Evolutionary conservation across 495 filamentous ascomycete genomes (phyloP).

Genomic region (Penicillium soppii): DNA sequence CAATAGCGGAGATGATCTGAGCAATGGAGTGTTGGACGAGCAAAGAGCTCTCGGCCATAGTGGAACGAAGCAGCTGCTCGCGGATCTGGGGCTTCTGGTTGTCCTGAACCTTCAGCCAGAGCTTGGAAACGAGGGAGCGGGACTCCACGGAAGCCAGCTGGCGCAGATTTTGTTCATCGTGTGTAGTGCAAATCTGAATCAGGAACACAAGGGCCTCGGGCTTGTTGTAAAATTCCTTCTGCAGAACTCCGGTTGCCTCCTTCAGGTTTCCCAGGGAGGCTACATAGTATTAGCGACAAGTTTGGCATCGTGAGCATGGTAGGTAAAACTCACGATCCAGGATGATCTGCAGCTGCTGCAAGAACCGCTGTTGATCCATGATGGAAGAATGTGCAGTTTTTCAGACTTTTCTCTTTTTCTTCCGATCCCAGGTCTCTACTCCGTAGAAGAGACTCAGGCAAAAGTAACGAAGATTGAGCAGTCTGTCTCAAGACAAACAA

Average conservation of each 20-base stretch:
- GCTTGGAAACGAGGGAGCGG: slow-evolving; percentile 75
- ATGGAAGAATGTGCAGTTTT: slow-evolving; percentile 11
- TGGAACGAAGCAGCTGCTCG: slow-evolving; percentile 76
- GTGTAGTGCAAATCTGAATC: slow-evolving; percentile 77
- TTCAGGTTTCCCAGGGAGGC: slow-evolving; percentile 63
- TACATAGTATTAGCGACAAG: slow-evolving; percentile 18
- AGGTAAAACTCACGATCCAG: slow-evolving; percentile 64
- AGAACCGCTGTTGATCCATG: slow-evolving; percentile 75
- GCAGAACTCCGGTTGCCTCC: slow-evolving; percentile 82
- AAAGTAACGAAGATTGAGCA: slow-evolving; percentile 29
- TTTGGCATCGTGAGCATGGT: background rate
- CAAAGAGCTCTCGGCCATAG: slow-evolving; percentile 70
- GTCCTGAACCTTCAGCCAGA: slow-evolving; percentile 67
- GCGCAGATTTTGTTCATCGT: slow-evolving; percentile 68
- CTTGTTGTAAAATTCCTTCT: slow-evolving; percentile 86
- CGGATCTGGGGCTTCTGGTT: slow-evolving; percentile 75
- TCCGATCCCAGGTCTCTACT: slow-evolving; percentile 29
- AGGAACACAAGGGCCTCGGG: slow-evolving; percentile 80
- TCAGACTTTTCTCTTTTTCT: background rate
- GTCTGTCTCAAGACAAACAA: slow-evolving; percentile 37
- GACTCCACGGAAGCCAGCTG: slow-evolving; percentile 91
- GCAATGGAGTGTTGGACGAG: slow-evolving; percentile 83
- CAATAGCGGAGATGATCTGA: slow-evolving; percentile 82
- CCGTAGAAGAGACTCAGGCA: slow-evolving; percentile 9
- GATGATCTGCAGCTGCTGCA: slow-evolving; percentile 71